Conservation (phyloP, 2,329 filamentous ascomycete genomes). For the Arthrobotrys entomopaga region DNA sequence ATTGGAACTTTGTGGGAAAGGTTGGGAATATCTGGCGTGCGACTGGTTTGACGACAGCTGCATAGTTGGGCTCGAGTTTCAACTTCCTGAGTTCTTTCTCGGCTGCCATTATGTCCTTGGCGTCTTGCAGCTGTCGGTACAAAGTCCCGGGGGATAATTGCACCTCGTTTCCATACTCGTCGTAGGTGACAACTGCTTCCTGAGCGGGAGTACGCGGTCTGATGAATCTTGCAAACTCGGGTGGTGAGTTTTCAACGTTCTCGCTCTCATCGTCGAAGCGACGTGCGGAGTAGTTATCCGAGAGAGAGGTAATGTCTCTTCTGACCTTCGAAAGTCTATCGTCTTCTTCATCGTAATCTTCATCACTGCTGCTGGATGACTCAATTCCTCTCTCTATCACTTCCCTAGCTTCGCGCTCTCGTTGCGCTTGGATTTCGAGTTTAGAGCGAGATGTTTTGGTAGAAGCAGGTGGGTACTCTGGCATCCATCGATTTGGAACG, state of each 20-base stretch:
- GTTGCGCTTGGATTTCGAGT: neutral
- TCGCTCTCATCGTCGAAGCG: too few relatives aligned
- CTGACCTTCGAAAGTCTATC: too few relatives aligned
- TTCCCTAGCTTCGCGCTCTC: neutral
- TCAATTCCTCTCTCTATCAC: neutral
- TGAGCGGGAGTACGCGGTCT: too few relatives aligned
- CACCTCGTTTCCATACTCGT: neutral
- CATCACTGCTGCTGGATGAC: too few relatives aligned
- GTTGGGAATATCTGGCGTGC: constrained; percentile 7
- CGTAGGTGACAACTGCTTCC: neutral
- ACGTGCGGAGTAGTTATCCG: too few relatives aligned
- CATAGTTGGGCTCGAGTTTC: neutral
- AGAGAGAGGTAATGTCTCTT: too few relatives aligned
- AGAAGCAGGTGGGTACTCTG: constrained; percentile 18
- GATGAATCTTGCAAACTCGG: too few relatives aligned
- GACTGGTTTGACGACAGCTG: neutral
- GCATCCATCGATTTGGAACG: constrained; percentile 25
- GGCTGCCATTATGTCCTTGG: constrained; percentile 15
- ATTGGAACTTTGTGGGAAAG: neutral
- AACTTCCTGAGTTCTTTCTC: constrained; percentile 9
- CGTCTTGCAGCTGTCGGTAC: constrained; percentile 7
- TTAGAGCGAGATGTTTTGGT: too few relatives aligned
- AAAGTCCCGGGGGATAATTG: neutral
- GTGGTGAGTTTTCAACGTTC: too few relatives aligned
- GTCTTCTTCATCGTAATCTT: too few relatives aligned